Conservation (phyloP, 2,329 filamentous ascomycete species). For the Sporothrix euskadiensis region DNA sequence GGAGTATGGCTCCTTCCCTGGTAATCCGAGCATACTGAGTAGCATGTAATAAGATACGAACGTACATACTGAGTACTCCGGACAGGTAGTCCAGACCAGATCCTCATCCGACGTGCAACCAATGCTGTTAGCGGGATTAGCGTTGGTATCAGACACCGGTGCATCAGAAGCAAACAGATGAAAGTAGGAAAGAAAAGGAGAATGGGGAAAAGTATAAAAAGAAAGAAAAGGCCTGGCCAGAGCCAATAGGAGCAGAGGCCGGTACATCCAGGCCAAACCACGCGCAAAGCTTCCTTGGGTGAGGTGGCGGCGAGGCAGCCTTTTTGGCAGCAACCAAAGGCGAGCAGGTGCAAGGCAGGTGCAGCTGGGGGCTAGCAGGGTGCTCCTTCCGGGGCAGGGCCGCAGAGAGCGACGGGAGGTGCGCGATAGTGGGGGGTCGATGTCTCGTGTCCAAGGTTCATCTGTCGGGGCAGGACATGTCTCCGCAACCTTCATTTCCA, state of each 20-base stretch:
- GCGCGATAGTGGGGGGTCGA: background rate
- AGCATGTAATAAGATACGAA: too few relatives aligned
- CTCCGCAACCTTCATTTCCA: background rate
- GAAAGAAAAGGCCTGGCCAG: background rate
- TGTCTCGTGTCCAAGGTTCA: background rate
- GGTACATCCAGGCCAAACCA: slow-evolving; percentile 7
- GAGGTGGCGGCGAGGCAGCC: background rate
- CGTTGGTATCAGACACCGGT: background rate
- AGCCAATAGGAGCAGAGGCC: slow-evolving; percentile 22
- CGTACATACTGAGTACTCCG: too few relatives aligned
- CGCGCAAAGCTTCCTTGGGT: slow-evolving; percentile 9
- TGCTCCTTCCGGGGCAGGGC: slow-evolving; percentile 18
- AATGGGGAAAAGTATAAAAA: background rate
- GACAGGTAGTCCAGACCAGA: background rate
- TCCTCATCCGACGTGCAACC: background rate
- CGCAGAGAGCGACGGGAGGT: background rate
- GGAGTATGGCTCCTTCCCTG: background rate
- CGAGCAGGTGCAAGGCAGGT: background rate
- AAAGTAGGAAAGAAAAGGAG: background rate
- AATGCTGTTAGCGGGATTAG: background rate
- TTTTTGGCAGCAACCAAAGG: background rate
- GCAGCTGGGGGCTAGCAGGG: background rate
- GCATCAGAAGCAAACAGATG: slow-evolving; percentile 8
- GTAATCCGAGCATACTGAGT: background rate
- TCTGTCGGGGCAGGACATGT: background rate